Evolutionary conservation across 768 basidiomycete species (phyloP), one percentile per base, ranked within the genome.

Genomic region (Rhizopogon sp.): DNA sequence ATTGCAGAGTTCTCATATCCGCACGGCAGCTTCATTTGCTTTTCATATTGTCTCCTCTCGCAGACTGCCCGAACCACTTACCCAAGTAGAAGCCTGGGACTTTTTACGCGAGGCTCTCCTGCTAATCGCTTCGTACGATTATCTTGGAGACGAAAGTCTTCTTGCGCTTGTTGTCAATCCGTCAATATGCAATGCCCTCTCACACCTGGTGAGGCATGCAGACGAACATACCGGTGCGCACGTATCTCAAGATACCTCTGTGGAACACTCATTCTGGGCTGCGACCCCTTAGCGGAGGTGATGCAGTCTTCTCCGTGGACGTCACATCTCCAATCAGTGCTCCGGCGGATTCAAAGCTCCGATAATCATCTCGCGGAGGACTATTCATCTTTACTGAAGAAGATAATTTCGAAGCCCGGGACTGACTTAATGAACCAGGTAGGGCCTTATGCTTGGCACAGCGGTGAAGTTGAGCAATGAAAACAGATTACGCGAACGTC

Each of bases 151-250:
- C 37, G 76, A 81, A 29, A 79, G 79, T 55, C 69, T 78, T 2
- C 68, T 86, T 25, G 79, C 79, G 9, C 59, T 85, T 43, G 59
- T 84, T 29, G 67, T 78, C 9, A 74, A 74, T 46, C 76, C 81
- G 8, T 65, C 70, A 14, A 66, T 89, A 52, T 87, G 81, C 56
- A 58, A 63, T 33, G 84, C 79, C 10, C 60, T 88, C 52, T 53
- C 64, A 2, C 69, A 64, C 45, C 60, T 87, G 14, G 54, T 76
- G 31, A 64, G 62, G 43, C 49, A 65, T 37, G 56, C 54, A 31
- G 63, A 68, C 22, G 50, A 61, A 17, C 44, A 39, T 11, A 56
- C 64, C 3, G 54, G 75, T 76, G 60, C 55, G 73, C 47, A n/a
- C 40, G 10, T 31, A 31, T 20, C 29, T 37, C 11, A 13, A 9